Evolutionary conservation across 202 grass and related monocot species (phyloP).

Genomic region (Schoenoplectus triqueter): DNA sequence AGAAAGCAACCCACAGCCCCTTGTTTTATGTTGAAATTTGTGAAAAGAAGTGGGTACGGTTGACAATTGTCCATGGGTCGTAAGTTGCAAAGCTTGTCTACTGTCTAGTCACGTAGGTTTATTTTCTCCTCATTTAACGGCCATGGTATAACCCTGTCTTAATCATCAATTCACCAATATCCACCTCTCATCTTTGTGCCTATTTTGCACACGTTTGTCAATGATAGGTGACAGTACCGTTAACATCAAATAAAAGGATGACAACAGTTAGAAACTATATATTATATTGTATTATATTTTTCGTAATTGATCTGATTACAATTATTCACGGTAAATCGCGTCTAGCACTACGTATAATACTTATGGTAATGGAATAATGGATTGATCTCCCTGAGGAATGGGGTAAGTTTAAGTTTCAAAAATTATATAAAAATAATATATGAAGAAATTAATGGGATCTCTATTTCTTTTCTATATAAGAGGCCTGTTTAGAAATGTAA

Average conservation of each 20-base stretch:
- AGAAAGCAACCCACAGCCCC: neutral
- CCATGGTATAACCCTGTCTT: neutral
- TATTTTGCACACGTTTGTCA: neutral
- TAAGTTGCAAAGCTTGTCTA: neutral
- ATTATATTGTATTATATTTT: neutral
- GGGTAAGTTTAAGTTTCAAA: too few species aligned
- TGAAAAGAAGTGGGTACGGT: neutral
- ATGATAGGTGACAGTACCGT: neutral
- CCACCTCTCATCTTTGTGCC: neutral
- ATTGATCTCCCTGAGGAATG: too few species aligned
- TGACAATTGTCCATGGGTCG: neutral
- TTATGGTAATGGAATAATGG: too few species aligned
- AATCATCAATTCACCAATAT: neutral
- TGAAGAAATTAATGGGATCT: too few species aligned
- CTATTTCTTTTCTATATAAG: too few species aligned
- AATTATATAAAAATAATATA: too few species aligned
- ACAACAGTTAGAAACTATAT: neutral
- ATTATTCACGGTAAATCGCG: too few species aligned
- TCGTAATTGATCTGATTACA: too few species aligned
- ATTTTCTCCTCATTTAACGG: constrained; percentile 20
- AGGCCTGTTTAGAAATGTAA: too few species aligned
- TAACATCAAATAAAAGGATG: neutral
- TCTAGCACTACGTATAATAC: too few species aligned
- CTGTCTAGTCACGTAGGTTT: constrained; percentile 12
- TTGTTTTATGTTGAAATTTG: neutral